Percentiles rank a stretch among this genome's conserved stretches.
phyloP scores from a whole-genome alignment of 345 rosid species.

The Salix viminalis region DNA sequence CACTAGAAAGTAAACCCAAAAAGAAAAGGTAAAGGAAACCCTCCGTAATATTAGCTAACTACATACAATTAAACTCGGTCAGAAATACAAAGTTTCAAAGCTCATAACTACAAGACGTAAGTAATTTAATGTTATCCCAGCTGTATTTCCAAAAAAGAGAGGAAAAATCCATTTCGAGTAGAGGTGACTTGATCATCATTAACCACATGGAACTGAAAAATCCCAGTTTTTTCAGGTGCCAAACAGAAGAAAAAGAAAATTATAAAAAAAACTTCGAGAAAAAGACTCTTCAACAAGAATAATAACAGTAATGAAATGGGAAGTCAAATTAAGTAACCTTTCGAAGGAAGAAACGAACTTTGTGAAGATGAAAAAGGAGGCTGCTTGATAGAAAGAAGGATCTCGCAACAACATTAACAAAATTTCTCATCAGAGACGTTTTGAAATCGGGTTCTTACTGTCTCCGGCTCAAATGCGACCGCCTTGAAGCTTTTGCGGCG shows the following conservation, averaged over 20 bases:
- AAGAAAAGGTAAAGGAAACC: background rate
- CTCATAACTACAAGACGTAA: background rate
- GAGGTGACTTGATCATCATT: background rate
- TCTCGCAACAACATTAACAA: background rate
- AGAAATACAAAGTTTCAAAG: background rate
- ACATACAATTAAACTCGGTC: background rate
- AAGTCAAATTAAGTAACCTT: constrained; percentile 1
- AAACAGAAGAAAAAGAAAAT: background rate
- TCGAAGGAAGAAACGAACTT: background rate
- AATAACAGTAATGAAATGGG: background rate
- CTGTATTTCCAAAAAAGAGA: background rate
- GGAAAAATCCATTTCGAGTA: background rate
- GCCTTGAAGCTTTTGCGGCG: background rate
- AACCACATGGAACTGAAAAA: background rate
- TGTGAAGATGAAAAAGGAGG: background rate
- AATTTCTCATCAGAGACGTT: background rate
- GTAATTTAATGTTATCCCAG: background rate
- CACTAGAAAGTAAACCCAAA: background rate
- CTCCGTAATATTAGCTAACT: background rate
- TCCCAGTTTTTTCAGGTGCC: background rate
- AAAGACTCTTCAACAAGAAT: background rate
- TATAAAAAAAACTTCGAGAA: background rate
- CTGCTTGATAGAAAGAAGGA: constrained; percentile 1
- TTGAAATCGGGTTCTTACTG: background rate
- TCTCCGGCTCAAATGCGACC: background rate